Evolutionary conservation across 192 early-diverging fungal species (phyloP).

Genomic region (Linnemannia zychae): DNA sequence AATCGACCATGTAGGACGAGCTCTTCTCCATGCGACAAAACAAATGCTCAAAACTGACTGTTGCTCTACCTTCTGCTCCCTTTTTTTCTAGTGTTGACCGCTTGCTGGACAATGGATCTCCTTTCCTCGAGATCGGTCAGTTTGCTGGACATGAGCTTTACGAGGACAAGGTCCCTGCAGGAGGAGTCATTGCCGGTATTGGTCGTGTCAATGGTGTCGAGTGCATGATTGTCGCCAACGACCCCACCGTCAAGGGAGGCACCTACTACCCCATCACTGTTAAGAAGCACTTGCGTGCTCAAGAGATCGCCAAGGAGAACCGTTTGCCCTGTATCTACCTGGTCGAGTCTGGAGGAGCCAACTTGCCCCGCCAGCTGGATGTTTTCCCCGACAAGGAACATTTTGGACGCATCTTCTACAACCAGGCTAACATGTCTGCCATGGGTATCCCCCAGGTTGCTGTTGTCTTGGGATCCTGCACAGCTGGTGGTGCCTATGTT

Average conservation of each 20-base stretch:
- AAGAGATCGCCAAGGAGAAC: slow-evolving; percentile 97
- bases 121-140: slow-evolving; percentile 95
- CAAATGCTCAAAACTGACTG: neutral
- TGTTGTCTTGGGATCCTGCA: slow-evolving; percentile 98
- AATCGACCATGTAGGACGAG: neutral
- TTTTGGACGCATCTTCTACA: slow-evolving; percentile 97
- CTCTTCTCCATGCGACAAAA: neutral
- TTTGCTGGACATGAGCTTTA: slow-evolving; percentile 93
- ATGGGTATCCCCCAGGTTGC: slow-evolving; percentile 95
- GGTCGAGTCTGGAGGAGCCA: slow-evolving; percentile 97
- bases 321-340: slow-evolving; percentile 92
- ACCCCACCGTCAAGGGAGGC: slow-evolving; percentile 98
- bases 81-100: slow-evolving; percentile 70
- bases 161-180: slow-evolving; percentile 86
- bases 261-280: slow-evolving; percentile 97
- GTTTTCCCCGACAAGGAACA: slow-evolving; percentile 96
- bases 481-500: slow-evolving; percentile 97
- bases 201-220: slow-evolving; percentile 92
- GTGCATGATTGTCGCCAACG: slow-evolving; percentile 98
- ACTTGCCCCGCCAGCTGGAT: slow-evolving; percentile 93
- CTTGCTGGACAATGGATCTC: slow-evolving; percentile 84
- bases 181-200: slow-evolving; percentile 96
- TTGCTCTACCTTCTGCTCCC: neutral
- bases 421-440: slow-evolving; percentile 86
- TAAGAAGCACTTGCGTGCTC: slow-evolving; percentile 97